phyloP scores from a whole-genome alignment of 495 filamentous ascomycete species.

The Tuber microsphaerosporum region DNA sequence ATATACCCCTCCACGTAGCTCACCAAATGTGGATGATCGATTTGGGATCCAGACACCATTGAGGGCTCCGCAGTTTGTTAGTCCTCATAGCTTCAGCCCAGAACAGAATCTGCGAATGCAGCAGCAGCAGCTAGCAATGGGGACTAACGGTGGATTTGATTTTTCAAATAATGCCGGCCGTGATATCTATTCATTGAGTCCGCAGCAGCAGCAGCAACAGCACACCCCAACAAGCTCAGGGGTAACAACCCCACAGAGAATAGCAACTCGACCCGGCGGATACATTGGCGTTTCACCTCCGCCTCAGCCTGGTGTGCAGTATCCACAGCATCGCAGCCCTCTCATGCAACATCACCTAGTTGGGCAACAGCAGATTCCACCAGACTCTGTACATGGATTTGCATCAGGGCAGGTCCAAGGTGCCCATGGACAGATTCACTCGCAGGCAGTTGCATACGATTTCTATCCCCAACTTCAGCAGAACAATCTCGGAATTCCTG shows the following conservation, averaged over 20 bases:
- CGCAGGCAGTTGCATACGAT: conserved; percentile 9
- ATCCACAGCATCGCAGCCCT: neutral
- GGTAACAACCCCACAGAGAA: neutral
- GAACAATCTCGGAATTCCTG: neutral
- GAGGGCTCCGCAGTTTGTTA: conserved; percentile 9
- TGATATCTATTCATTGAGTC: conserved; percentile 2
- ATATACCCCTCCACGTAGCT: conserved; percentile 27
- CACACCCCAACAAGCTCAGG: neutral
- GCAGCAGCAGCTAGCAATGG: conserved; percentile 12
- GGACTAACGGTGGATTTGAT: neutral
- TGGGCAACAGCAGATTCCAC: neutral
- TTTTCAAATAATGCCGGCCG: neutral
- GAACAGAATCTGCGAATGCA: conserved; percentile 20
- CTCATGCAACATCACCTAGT: neutral
- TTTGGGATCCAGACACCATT: conserved; percentile 16
- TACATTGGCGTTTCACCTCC: neutral
- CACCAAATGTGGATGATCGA: conserved; percentile 20
- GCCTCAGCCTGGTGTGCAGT: neutral
- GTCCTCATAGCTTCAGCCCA: conserved; percentile 13
- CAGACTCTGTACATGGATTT: conserved; percentile 24
- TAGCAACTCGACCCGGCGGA: neutral
- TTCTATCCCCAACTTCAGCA: neutral
- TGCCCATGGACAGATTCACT: conserved; percentile 22
- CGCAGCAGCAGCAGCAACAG: neutral
- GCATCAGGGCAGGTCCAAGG: conserved; percentile 24